Percentiles rank a stretch among this genome's conserved stretches.
phyloP scores from a whole-genome alignment of 2,329 filamentous ascomycete species.

The Fusarium armeniacum region DNA sequence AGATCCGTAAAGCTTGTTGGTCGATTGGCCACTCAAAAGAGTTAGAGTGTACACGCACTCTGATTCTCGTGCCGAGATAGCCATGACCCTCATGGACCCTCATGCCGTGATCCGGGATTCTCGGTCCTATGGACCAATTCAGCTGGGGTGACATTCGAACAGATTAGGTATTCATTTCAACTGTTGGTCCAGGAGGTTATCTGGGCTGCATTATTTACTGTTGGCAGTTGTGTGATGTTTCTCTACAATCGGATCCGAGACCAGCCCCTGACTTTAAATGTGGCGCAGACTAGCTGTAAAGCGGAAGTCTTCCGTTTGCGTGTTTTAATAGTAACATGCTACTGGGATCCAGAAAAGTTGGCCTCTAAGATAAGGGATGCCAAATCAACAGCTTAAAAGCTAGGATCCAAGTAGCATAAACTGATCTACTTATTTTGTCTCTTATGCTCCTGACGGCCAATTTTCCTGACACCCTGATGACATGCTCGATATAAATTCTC shows the following conservation, averaged over 20 bases:
- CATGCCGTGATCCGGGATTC: background rate
- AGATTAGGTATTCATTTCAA: too few species aligned
- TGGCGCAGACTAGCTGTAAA: background rate
- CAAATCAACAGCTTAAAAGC: too few species aligned
- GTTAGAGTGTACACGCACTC: background rate
- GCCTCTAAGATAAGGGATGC: too few species aligned
- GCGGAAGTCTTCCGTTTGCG: background rate
- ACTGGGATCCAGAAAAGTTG: too few species aligned
- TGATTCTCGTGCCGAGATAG: background rate
- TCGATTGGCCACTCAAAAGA: background rate
- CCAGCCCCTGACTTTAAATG: background rate
- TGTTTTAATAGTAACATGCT: background rate
- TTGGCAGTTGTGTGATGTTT: too few species aligned
- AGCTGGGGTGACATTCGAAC: background rate
- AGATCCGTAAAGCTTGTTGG: conserved; percentile 1
- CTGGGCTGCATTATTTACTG: too few species aligned
- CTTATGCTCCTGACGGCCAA: too few species aligned
- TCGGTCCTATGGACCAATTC: background rate
- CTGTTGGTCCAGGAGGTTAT: too few species aligned
- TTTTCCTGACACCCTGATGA: too few species aligned
- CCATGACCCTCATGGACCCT: background rate
- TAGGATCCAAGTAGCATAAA: too few species aligned
- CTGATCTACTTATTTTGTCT: too few species aligned
- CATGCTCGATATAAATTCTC: background rate
- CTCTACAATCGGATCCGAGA: background rate